These are phyloP conservation scores for Macrolepiota albuminosa DNA, from an alignment of 768 basidiomycete genomes.

Conservation along the genomic window DNA sequence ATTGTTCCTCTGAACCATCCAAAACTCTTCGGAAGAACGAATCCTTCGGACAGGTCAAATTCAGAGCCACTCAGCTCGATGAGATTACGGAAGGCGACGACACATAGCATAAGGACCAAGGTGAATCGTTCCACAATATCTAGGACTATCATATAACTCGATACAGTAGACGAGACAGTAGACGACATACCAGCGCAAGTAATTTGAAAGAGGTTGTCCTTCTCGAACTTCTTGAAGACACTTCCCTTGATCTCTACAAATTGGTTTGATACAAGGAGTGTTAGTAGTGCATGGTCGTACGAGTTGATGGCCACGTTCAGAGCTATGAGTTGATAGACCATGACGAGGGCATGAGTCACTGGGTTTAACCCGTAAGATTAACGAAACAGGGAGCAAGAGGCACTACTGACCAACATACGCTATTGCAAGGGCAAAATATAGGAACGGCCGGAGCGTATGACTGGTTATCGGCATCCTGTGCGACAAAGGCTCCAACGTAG, in stretches of 20 bases:
- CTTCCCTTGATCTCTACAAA: constrained; percentile 99
- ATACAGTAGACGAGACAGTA: background rate
- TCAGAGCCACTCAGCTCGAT: constrained; percentile 92
- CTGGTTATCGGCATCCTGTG: constrained; percentile 55
- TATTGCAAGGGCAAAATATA: constrained; percentile 79
- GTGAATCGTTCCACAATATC: constrained; percentile 99
- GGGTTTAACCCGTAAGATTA: background rate
- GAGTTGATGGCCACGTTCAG: constrained; percentile 98
- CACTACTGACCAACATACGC: constrained; percentile 62
- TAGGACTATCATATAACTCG: constrained; percentile 22
- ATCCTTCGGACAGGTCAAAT: constrained; percentile 70
- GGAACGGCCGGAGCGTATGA: constrained; percentile 70
- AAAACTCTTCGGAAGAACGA: constrained; percentile 76
- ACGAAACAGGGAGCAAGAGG: background rate
- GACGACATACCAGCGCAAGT: constrained; percentile 82
- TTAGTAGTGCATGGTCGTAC: constrained; percentile 92
- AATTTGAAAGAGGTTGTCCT: constrained; percentile 97
- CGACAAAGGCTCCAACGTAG: constrained; percentile 75
- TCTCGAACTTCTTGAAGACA: constrained; percentile 99
- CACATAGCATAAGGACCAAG: constrained; percentile 81
- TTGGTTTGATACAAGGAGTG: constrained; percentile 93
- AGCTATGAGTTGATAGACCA: constrained; percentile 92
- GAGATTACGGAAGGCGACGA: constrained; percentile 91
- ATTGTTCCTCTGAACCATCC: constrained; percentile 77
- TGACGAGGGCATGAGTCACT: constrained; percentile 91